Percentiles rank a stretch among this genome's conserved stretches.
Evolutionary conservation across 257 asterid genomes (phyloP).

Genomic region (Ilex asprella): DNA sequence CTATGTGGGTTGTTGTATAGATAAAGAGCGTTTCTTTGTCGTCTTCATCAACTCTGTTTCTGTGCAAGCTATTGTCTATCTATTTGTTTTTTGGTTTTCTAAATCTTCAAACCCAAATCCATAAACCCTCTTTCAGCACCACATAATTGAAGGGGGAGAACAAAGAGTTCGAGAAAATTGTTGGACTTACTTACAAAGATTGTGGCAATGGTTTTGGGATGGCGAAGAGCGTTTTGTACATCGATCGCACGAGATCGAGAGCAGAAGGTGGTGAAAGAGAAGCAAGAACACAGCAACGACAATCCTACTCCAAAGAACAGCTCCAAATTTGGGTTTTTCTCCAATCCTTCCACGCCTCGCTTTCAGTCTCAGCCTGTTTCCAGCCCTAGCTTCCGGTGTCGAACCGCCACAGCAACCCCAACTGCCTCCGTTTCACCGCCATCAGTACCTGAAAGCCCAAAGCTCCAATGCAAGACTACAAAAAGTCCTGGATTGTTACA

Average conservation of each 20-base stretch:
- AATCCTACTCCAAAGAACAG: constrained; percentile 33
- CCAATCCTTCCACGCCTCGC: constrained; percentile 62
- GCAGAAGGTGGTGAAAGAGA: constrained; percentile 16
- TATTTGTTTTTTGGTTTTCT: no score
- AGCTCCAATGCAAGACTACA: constrained; percentile 41
- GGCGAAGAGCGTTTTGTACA: constrained; percentile 92
- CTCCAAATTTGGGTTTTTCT: constrained; percentile 29
- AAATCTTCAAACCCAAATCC: not conserved
- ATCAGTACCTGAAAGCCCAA: constrained; percentile 27
- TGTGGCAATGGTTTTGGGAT: constrained; percentile 62
- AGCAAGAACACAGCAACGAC: constrained; percentile 10
- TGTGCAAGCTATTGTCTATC: constrained; percentile 7
- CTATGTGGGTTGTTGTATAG: no score
- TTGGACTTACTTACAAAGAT: not conserved
- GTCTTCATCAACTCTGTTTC: not conserved
- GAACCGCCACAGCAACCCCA: constrained; percentile 28
- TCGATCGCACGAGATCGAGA: constrained; percentile 48
- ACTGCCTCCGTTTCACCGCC: not conserved
- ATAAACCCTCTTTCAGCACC: not conserved
- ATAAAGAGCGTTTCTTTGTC: no score
- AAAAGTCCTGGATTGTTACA: constrained; percentile 29
- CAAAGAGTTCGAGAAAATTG: no score
- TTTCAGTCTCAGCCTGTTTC: constrained; percentile 22
- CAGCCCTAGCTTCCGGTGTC: constrained; percentile 29
- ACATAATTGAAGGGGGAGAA: not conserved